Conservation (phyloP, 2,329 filamentous ascomycete species). For the Colletotrichum sp. region DNA sequence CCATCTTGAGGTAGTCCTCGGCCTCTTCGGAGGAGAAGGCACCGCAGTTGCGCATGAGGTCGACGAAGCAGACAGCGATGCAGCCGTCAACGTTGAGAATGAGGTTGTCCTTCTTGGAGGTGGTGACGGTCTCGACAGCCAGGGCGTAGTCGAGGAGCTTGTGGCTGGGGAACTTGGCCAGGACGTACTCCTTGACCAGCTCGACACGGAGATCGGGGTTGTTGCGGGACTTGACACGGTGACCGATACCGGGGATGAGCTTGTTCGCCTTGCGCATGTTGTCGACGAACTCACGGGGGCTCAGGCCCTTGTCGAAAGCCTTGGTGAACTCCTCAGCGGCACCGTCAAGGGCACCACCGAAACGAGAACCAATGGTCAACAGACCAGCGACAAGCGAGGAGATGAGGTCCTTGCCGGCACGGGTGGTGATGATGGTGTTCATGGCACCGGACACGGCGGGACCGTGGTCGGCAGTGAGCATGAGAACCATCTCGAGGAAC, state of each 20-base stretch:
- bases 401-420: conserved; percentile 99
- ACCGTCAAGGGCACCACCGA: conserved; percentile 97
- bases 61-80: conserved; percentile 98
- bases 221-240: conserved; percentile 99
- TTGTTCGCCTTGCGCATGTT: conserved; percentile 99
- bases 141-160: conserved; percentile 99
- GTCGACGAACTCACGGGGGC: conserved; percentile 98
- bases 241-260: conserved; percentile 98
- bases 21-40: conserved; percentile 96
- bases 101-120: conserved; percentile 99
- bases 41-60: conserved; percentile 95
- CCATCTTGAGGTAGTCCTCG: conserved; percentile 98
- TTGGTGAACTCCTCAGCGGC: conserved; percentile 98
- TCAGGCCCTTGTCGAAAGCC: conserved; percentile 97
- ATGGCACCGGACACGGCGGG: conserved; percentile 99
- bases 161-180: conserved; percentile 95
- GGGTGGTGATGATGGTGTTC: conserved; percentile 99
- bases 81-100: conserved; percentile 99
- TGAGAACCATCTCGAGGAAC: conserved; percentile 99
- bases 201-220: conserved; percentile 99
- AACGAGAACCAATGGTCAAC: conserved; percentile 95
- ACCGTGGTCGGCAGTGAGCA: conserved; percentile 99
- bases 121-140: conserved; percentile 96
- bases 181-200: conserved; percentile 98
- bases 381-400: conserved; percentile 95